Evolutionary conservation across 2,329 filamentous ascomycete genomes (phyloP), one percentile per base, ranked within the genome.

Genomic region (Microdochium bolleyi): DNA sequence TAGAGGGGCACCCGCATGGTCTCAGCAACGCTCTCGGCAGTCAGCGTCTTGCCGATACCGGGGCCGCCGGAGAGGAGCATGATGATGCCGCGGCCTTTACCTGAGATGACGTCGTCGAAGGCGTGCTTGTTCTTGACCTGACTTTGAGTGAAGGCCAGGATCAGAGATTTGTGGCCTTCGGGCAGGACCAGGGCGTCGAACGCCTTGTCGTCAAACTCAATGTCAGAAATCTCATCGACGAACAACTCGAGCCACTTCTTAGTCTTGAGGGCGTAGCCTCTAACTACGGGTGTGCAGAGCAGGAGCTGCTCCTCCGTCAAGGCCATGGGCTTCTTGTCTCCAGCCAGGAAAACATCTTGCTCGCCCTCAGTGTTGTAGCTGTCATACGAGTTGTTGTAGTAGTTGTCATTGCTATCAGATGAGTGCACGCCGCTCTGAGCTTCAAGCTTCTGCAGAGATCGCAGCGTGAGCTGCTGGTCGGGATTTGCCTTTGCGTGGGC

Each of bases 31-130:
- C 71, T 68, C 62, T 75, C 73, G 7, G 74, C 74, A 1, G 75
- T 77, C 41, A 73, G 63, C 1, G 75, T 78, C 66, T 77, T 78
- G 24, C 77, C 77, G 5, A 75, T 72, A 32, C 76, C 76, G 0
- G 76, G 75, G 0, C 67, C 70, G 11, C 77, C 77, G 0, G 69
- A 71, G 2, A 79, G 63, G 1, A 79, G 66, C 62, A 76, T 71
- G 58, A 79, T 76, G 55, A 77, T 72, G 16, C 75, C 76, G n/a
- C 24, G 38, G 53, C 68, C 77, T 66, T 80, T 79, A 49, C 76
- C 76, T 10, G 69, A 68, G 60, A 80, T 78, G 53, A 79, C 67
- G 55, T 80, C 76, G 64, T 79, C 76, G 54, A 79, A 79, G 51
- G 34, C 34, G 14, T 38, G 7, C 34, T 38, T 38, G 34, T 38